Conservation (phyloP, 1,284 basidiomycete genomes). For the Volvariella surrecta region DNA sequence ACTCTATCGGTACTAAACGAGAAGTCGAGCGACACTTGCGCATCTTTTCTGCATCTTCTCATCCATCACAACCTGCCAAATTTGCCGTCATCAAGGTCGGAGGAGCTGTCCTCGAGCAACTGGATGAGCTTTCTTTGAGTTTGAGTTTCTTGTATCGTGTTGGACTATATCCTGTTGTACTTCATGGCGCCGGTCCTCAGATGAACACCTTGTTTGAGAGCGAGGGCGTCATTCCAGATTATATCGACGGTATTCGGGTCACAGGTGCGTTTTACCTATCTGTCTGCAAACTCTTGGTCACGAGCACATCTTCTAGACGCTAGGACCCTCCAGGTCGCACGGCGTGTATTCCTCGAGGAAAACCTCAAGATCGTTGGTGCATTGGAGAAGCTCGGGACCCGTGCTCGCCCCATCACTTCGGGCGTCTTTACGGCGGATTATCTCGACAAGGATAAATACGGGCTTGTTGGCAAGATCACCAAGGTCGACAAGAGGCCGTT, state of each 20-base stretch:
- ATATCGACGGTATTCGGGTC: slow-evolving; percentile 92
- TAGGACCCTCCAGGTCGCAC: slow-evolving; percentile 87
- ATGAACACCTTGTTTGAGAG: slow-evolving; percentile 87
- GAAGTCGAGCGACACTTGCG: slow-evolving; percentile 95
- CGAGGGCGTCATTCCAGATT: slow-evolving; percentile 88
- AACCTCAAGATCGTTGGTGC: slow-evolving; percentile 89
- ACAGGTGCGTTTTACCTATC: slow-evolving; percentile 49
- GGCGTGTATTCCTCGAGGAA: slow-evolving; percentile 93
- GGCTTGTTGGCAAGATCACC: slow-evolving; percentile 91
- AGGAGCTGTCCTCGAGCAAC: slow-evolving; percentile 84
- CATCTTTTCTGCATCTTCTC: slow-evolving; percentile 87
- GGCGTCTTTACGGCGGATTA: slow-evolving; percentile 95
- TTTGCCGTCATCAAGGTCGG: slow-evolving; percentile 95
- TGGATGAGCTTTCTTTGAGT: slow-evolving; percentile 88
- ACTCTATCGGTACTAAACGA: slow-evolving; percentile 91
- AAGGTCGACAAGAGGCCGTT: slow-evolving; percentile 90
- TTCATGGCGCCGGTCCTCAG: slow-evolving; percentile 94
- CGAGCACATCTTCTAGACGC: slow-evolving; percentile 45
- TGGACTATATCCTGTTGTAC: slow-evolving; percentile 88
- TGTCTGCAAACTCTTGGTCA: slow-evolving; percentile 3
- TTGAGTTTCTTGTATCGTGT: slow-evolving; percentile 92
- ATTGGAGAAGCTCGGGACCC: slow-evolving; percentile 86
- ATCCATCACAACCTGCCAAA: slow-evolving; percentile 77
- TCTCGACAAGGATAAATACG: slow-evolving; percentile 89
- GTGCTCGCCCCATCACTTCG: slow-evolving; percentile 91